Evolutionary conservation across 2,329 filamentous ascomycete species (phyloP), one percentile per base, ranked within the genome.

Genomic region (Rutstroemia sp.): DNA sequence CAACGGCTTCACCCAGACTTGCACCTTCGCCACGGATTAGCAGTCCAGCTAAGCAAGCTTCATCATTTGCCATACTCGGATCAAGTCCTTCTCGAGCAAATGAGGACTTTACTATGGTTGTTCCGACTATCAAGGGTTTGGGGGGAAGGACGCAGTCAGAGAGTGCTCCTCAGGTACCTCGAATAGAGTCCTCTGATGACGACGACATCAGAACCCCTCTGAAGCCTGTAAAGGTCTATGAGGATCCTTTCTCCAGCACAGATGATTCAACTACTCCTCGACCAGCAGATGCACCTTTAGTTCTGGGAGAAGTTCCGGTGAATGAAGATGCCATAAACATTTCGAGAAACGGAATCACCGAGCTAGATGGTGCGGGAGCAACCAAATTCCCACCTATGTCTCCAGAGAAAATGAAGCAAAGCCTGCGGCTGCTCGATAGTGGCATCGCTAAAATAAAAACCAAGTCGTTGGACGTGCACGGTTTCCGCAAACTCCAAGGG

Each of bases 401-500:
- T 0, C 74, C 77, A 0, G 82, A 85, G 9, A 83, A 81, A 64
- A 66, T 72, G 4, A 78, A 77, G 49, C 81, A 85, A 62, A 82
- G 78, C 64, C 72, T 74, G 7, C 81, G 85, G 46, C 75, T 92
- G 23, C 77, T 92, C 5, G 81, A 86, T 34, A 91, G 87, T 64
- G 88, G 86, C 50, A 88, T 92, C 62, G 76, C 83, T 52, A 87
- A 88, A 61, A 85, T 92, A 63, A 83, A 83, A 63, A 78, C 81
- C 30, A 82, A 83, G 64, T 82, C 82, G 1, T 79, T 92, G n/a
- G 88, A 92, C 67, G 87, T 88, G 3, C 87, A 91, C 67, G 88
- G 88, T 56, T 90, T 92, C 76, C 82, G 88, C 53, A 88, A 88
- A 66, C 75, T 92, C 49, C 88, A 92, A 69, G 85, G 85, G 41